Evolutionary conservation across 2,329 filamentous ascomycete genomes (phyloP), one percentile per base, ranked within the genome.

Genomic region (Cephalotrichum gorgonifer): DNA sequence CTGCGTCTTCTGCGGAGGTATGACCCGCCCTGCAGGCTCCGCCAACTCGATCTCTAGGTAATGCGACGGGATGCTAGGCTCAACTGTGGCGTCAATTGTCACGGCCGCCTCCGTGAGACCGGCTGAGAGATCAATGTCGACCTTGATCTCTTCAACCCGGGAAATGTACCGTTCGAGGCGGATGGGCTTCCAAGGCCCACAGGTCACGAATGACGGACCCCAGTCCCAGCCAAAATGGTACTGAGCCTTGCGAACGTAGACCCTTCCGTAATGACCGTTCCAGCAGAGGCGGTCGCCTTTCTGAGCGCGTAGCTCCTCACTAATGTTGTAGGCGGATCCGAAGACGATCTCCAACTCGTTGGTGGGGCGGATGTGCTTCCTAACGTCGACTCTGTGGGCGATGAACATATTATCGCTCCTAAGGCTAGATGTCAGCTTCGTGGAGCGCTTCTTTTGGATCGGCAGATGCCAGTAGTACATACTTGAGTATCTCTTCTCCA

Each of bases 161-260:
- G 81, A 75, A 17, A 79, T 70, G 59, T 84, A 90, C 1, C 84
- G 72, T 57, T 91, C 86, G 4, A 91, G 72, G 48, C 77, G 75
- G 30, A 91, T 75, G 4, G 84, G 79, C 52, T 84, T 73, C 86
- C 87, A 93, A 0, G 82, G 82, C 2, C 83, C 83, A 50, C 79
- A 84, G 1, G 82, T 84, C 53, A 85, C 62, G 8, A 86, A 67
- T 2, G 72, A 71, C 53, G 83, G 83, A 22, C 83, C 83, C 83
- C 83, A 87, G 58, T 86, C 83, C 83, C 83, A 86, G 39, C 83
- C 83, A 78, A 81, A 86, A 63, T 86, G 82, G 59, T 86, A 86
- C 62, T 86, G 83, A 7, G 83, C 75, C 55, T 82, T 81, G 41
- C 78, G 64, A 17, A 83, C 78, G 9, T 74, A 74, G 53, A 82